Percentiles rank a stretch among this genome's conserved stretches.
Conservation (phyloP, 352 stramenopile genomes). For the Globisporangium nunn region DNA sequence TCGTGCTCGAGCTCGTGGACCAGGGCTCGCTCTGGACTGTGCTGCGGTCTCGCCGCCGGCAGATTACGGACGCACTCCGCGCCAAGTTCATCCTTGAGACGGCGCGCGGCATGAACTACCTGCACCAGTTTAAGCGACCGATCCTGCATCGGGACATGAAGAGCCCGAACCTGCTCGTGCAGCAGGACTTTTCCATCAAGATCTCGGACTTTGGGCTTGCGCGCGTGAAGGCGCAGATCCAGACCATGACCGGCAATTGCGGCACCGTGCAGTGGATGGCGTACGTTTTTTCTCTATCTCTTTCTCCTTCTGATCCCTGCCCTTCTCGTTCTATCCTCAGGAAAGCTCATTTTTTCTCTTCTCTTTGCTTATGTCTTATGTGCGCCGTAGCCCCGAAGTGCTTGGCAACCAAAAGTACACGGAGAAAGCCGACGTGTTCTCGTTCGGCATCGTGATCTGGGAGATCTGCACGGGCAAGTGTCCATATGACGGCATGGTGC, state of each 20-base stretch:
- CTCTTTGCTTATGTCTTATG: no score
- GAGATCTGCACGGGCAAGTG: conserved; percentile 89
- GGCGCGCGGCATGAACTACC: conserved; percentile 83
- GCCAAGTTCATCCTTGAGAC: conserved; percentile 63
- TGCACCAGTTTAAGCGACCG: conserved; percentile 78
- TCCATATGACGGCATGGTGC: conserved; percentile 87
- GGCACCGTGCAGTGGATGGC: conserved; percentile 87
- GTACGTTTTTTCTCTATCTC: background rate
- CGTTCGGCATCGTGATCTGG: conserved; percentile 92
- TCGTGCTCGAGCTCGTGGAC: conserved; percentile 93
- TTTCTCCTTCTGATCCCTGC: no score
- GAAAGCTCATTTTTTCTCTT: background rate
- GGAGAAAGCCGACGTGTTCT: conserved; percentile 92
- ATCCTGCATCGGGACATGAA: conserved; percentile 90
- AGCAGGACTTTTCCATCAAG: conserved; percentile 82
- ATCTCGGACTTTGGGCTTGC: conserved; percentile 89
- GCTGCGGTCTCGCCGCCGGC: conserved; percentile 48
- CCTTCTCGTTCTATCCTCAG: background rate
- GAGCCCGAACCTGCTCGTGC: conserved; percentile 85
- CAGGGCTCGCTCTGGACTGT: conserved; percentile 92
- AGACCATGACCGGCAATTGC: conserved; percentile 90
- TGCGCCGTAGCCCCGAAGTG: conserved; percentile 54
- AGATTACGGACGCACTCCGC: conserved; percentile 37
- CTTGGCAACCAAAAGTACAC: conserved; percentile 90
- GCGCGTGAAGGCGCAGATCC: conserved; percentile 88